Evolutionary conservation across 768 basidiomycete species (phyloP).

Genomic region (Amanita pallidorosea): DNA sequence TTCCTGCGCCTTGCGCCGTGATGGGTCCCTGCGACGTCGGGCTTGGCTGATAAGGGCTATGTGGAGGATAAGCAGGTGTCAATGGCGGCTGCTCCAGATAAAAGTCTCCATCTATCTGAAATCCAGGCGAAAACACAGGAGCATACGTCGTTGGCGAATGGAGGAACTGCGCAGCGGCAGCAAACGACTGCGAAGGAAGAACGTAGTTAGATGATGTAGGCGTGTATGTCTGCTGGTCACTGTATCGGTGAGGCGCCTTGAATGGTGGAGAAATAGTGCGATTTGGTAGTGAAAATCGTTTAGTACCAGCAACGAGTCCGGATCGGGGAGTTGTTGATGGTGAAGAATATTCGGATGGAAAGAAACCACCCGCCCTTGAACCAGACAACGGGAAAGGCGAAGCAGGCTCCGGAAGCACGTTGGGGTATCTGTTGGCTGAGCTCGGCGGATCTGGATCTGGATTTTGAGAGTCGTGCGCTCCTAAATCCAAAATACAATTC

Average conservation of each 20-base stretch:
- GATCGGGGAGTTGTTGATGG: constrained; percentile 18
- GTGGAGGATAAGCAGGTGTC: constrained; percentile 55
- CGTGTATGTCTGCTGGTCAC: constrained; percentile 10
- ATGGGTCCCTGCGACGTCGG: constrained; percentile 50
- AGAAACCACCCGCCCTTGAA: constrained; percentile 13
- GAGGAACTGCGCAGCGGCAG: constrained; percentile 21
- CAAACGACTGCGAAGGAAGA: constrained; percentile 20
- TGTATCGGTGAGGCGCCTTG: constrained; percentile 7
- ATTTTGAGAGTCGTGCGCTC: constrained; percentile 22
- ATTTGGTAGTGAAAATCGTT: constrained; percentile 37
- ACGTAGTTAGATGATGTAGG: constrained; percentile 20
- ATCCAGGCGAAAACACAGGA: constrained; percentile 9
- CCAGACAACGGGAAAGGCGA: constrained; percentile 61
- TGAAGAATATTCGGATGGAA: constrained; percentile 8
- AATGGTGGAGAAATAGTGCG: neutral
- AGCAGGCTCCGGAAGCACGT: constrained; percentile 60
- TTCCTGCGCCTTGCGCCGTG: constrained; percentile 34
- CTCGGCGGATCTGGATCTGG: constrained; percentile 23
- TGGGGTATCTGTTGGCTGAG: constrained; percentile 21
- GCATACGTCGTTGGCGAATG: constrained; percentile 49
- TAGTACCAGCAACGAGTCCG: constrained; percentile 42
- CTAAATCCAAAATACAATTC: constrained; percentile 85
- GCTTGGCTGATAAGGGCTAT: constrained; percentile 33
- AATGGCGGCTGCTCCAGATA: constrained; percentile 23
- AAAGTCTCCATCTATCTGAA: constrained; percentile 8